Percentiles rank a stretch among this genome's conserved stretches.
Conservation (phyloP, 2,329 filamentous ascomycete genomes). For the Dactylellina parvicollis region DNA sequence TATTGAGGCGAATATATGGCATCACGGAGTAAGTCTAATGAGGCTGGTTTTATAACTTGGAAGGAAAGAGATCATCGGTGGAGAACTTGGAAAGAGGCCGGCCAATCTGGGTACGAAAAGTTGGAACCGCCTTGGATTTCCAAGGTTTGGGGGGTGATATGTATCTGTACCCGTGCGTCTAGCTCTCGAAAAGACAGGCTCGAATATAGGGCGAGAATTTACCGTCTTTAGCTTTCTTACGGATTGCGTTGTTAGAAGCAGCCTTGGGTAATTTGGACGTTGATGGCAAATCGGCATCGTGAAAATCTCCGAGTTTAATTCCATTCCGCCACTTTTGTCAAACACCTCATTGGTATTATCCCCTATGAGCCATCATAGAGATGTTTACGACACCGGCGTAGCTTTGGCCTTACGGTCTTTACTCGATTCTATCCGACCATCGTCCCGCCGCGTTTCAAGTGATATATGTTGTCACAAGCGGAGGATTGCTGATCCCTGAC, state of each 20-base stretch:
- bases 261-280: neutral
- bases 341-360: constrained; percentile 5
- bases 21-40: neutral
- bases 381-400: no score
- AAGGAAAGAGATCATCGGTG: constrained; percentile 31
- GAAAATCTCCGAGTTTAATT: constrained; percentile 22
- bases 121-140: constrained; percentile 20
- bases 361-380: neutral
- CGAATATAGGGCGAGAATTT: neutral
- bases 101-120: neutral
- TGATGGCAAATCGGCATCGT: constrained; percentile 30
- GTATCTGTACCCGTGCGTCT: neutral
- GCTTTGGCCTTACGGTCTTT: neutral
- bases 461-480: no score
- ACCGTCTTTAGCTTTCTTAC: neutral
- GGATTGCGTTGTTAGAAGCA: constrained; percentile 37
- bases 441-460: no score
- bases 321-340: constrained; percentile 7
- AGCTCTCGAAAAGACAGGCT: neutral
- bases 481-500: neutral
- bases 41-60: constrained; percentile 12
- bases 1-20: constrained; percentile 4
- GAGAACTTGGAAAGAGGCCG: neutral
- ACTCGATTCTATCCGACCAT: no score
- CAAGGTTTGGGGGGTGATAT: neutral